phyloP scores from a whole-genome alignment of 495 filamentous ascomycete genomes.

The Penicillium tannophilum region DNA sequence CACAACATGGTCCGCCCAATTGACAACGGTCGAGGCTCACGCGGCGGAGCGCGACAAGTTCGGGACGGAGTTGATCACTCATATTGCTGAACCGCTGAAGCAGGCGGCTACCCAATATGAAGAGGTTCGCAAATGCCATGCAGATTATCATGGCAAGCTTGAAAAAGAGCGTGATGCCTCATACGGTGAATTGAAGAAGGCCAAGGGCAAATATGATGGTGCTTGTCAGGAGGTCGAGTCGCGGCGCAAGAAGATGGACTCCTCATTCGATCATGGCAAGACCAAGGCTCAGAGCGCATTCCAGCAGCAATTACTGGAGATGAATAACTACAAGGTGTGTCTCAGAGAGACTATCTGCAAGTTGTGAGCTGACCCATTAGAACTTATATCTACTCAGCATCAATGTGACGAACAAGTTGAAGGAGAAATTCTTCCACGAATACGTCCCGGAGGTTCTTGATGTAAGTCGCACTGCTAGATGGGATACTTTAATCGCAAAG shows the following conservation, averaged over 20 bases:
- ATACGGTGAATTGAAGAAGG: constrained; percentile 85
- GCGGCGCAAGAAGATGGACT: constrained; percentile 90
- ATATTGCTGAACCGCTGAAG: constrained; percentile 85
- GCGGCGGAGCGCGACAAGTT: constrained; percentile 88
- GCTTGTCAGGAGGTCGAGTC: constrained; percentile 94
- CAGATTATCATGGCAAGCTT: constrained; percentile 83
- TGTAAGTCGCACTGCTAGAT: constrained; percentile 43
- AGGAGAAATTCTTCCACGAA: constrained; percentile 95
- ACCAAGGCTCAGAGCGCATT: constrained; percentile 84
- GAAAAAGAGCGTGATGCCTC: constrained; percentile 84
- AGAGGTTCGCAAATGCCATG: constrained; percentile 88
- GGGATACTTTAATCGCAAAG: neutral
- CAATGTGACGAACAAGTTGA: constrained; percentile 94
- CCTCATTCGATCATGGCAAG: constrained; percentile 80
- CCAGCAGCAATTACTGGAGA: constrained; percentile 85
- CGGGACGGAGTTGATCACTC: constrained; percentile 69
- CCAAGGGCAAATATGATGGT: constrained; percentile 89
- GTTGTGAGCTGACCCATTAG: constrained; percentile 36
- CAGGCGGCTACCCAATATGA: constrained; percentile 73
- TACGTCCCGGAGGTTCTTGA: constrained; percentile 94
- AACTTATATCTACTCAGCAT: constrained; percentile 95
- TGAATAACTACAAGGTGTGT: constrained; percentile 87
- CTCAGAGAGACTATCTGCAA: neutral
- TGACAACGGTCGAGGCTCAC: constrained; percentile 82
- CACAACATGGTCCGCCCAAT: constrained; percentile 94